Evolutionary conservation across 768 basidiomycete species (phyloP).

Genomic region (Auriscalpium vulgare): DNA sequence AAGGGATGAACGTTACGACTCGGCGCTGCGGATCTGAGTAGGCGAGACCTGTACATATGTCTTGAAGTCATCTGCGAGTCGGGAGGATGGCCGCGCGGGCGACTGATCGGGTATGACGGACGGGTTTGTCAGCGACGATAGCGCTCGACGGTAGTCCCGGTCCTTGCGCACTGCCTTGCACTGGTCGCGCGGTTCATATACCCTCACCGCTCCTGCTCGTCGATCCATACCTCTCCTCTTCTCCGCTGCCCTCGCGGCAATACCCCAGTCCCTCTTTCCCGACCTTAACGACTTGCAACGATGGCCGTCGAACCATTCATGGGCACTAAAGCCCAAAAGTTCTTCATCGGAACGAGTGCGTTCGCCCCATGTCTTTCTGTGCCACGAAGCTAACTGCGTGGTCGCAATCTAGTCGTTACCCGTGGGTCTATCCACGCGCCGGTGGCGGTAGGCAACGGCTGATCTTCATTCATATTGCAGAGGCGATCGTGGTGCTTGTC

Average conservation of each 20-base stretch:
- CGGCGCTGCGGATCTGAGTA: too few species aligned
- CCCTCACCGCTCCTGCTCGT: not conserved
- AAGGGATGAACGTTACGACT: too few species aligned
- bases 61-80: too few species aligned
- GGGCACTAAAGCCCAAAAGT: constrained; percentile 62
- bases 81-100: too few species aligned
- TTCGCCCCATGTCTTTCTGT: not conserved
- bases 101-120: too few species aligned
- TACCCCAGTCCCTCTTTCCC: not conserved
- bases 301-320: constrained; percentile 72
- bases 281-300: constrained; percentile 9
- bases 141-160: too few species aligned
- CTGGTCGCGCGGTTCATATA: not conserved
- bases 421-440: constrained; percentile 4
- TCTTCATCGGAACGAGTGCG: constrained; percentile 67
- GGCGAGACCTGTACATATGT: too few species aligned
- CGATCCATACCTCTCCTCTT: constrained; percentile 1
- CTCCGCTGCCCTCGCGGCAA: not conserved
- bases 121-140: too few species aligned
- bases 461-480: constrained; percentile 27
- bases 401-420: constrained; percentile 7
- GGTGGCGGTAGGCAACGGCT: not conserved
- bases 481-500: constrained; percentile 65
- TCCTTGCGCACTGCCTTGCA: too few species aligned
- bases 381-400: not conserved